phyloP scores from a whole-genome alignment of 306 rosid species.

The Geum urbanum region DNA sequence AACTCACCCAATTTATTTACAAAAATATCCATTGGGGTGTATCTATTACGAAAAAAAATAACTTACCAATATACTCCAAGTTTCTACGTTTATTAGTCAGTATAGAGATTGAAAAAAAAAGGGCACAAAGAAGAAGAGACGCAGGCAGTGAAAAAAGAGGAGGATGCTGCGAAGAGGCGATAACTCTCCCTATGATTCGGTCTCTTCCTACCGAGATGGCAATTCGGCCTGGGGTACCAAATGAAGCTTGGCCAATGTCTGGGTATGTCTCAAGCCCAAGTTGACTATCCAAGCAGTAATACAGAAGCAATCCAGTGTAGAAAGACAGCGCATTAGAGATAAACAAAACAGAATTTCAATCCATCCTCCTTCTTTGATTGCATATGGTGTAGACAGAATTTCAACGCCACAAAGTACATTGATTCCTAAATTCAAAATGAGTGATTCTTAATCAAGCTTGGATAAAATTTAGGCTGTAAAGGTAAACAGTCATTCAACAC shows the following conservation, averaged over 20 bases:
- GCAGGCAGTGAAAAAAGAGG: too few species aligned
- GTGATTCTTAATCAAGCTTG: background rate
- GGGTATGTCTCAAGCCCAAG: slow-evolving; percentile 97
- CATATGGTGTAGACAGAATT: slow-evolving; percentile 90
- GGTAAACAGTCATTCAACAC: background rate
- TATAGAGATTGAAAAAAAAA: too few species aligned
- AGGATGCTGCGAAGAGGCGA: too few species aligned
- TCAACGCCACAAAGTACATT: slow-evolving; percentile 96
- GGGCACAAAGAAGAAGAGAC: too few species aligned
- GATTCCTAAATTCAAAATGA: slow-evolving; percentile 51
- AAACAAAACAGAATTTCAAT: slow-evolving; percentile 59
- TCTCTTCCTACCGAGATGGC: slow-evolving; percentile 79
- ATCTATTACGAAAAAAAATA: too few species aligned
- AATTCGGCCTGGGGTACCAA: slow-evolving; percentile 73
- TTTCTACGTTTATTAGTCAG: too few species aligned
- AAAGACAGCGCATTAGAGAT: slow-evolving; percentile 73
- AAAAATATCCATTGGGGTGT: too few species aligned
- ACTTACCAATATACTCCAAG: too few species aligned
- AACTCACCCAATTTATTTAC: too few species aligned
- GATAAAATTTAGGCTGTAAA: background rate
- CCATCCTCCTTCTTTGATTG: slow-evolving; percentile 91
- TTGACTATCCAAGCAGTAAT: slow-evolving; percentile 79
- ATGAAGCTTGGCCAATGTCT: slow-evolving; percentile 95
- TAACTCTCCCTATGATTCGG: too few species aligned
- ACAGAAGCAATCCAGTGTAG: slow-evolving; percentile 87